Conservation (phyloP, 352 stramenopile species). For the Lagenidium giganteum region DNA sequence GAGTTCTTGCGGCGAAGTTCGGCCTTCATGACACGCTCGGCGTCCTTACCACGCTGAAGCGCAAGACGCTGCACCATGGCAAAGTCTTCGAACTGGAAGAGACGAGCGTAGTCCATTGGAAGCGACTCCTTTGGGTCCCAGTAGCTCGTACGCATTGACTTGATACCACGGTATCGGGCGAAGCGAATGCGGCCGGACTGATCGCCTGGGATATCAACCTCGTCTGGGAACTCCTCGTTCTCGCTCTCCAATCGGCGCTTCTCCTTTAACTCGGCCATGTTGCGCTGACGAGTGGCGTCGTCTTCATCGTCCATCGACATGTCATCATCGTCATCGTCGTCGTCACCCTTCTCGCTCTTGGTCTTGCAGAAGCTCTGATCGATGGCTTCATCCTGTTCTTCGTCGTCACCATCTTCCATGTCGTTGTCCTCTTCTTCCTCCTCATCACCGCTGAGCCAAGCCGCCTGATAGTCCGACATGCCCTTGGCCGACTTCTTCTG, state of each 20-base stretch:
- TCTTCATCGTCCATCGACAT: constrained; percentile 75
- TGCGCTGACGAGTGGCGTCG: constrained; percentile 26
- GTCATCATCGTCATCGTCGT: constrained; percentile 72
- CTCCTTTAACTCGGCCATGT: constrained; percentile 48
- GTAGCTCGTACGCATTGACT: constrained; percentile 93
- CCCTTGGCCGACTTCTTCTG: constrained; percentile 47
- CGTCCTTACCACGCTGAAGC: constrained; percentile 73
- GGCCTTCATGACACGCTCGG: constrained; percentile 63
- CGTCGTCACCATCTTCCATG: constrained; percentile 58
- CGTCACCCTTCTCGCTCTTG: constrained; percentile 35
- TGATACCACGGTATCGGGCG: constrained; percentile 93
- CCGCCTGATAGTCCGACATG: constrained; percentile 93
- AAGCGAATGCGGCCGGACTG: constrained; percentile 65
- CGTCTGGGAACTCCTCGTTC: constrained; percentile 95
- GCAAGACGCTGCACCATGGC: constrained; percentile 91
- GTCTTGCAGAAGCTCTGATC: constrained; percentile 83
- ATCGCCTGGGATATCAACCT: constrained; percentile 80
- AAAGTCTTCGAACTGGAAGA: constrained; percentile 98
- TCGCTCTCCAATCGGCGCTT: constrained; percentile 88
- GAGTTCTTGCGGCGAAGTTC: constrained; percentile 55
- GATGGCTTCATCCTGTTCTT: constrained; percentile 37
- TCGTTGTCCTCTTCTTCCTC: constrained; percentile 48
- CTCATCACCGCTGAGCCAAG: constrained; percentile 88
- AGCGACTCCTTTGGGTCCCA: constrained; percentile 99
- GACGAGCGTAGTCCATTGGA: constrained; percentile 93